These are phyloP conservation scores for Phytopythium kandeliae DNA, from an alignment of 352 stramenopile genomes.

Conservation along the genomic window DNA sequence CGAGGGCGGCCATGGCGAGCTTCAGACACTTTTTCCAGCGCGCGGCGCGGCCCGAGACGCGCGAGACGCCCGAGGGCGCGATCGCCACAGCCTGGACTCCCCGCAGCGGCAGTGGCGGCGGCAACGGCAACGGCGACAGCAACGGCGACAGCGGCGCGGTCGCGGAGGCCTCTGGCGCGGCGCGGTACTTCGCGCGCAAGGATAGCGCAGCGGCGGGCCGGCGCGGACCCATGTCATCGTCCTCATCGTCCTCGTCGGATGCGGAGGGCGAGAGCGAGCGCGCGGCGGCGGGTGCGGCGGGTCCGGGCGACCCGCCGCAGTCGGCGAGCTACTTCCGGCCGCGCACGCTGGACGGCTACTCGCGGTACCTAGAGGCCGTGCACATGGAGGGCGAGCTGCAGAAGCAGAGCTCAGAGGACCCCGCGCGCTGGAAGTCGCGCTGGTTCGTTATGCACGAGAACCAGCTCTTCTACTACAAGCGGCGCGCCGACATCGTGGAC, in stretches of 20 bases:
- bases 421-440: constrained; percentile 62
- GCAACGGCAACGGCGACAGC: not conserved
- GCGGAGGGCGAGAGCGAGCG: constrained; percentile 7
- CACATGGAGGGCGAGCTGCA: constrained; percentile 77
- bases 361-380: constrained; percentile 60
- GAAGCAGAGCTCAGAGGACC: constrained; percentile 77
- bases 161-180: constrained; percentile 11
- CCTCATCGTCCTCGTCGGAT: constrained; percentile 8
- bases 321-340: constrained; percentile 64
- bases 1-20: constrained; percentile 16
- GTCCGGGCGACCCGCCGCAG: constrained; percentile 24
- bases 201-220: constrained; percentile 12
- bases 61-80: not conserved
- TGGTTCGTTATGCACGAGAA: constrained; percentile 88
- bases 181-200: constrained; percentile 10
- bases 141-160: constrained; percentile 7
- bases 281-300: not conserved
- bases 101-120: not conserved
- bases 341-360: constrained; percentile 53
- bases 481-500: constrained; percentile 43
- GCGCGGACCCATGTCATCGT: constrained; percentile 14
- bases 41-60: constrained; percentile 1
- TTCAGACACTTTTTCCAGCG: constrained; percentile 14
- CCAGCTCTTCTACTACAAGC: constrained; percentile 82
- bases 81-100: constrained; percentile 11